Evolutionary conservation across 176 grass and related monocot genomes (phyloP).

Genomic region (Aechmea fasciata): DNA sequence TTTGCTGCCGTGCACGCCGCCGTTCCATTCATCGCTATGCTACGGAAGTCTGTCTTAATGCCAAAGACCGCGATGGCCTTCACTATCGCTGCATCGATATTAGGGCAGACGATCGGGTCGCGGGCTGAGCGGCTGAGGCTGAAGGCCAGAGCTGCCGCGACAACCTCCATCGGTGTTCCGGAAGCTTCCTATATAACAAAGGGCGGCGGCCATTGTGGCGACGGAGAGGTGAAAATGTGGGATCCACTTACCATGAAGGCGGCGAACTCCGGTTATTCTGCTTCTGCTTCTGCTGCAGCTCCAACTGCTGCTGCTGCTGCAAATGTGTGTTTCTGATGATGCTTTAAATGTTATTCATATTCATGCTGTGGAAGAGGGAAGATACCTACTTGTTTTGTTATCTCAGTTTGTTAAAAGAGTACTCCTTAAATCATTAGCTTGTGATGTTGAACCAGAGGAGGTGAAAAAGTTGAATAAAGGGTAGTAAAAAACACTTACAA

Average conservation of each 20-base stretch:
- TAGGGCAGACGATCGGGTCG: conserved; percentile 86
- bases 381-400: conserved; percentile 6
- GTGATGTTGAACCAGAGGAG: neutral
- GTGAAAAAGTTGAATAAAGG: neutral
- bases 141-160: conserved; percentile 31
- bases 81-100: conserved; percentile 86
- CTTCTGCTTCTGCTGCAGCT: conserved; percentile 3
- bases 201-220: conserved; percentile 26
- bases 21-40: conserved; percentile 82
- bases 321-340: conserved; percentile 48
- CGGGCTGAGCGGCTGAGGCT: conserved; percentile 66
- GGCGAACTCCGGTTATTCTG: neutral
- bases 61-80: conserved; percentile 80
- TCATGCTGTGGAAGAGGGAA: neutral
- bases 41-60: conserved; percentile 88
- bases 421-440: neutral
- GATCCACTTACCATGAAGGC: conserved; percentile 43
- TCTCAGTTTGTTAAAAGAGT: conserved; percentile 6
- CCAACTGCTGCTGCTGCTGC: conserved; percentile 12
- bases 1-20: conserved; percentile 77
- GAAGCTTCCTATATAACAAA: conserved; percentile 25
- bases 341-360: neutral
- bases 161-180: neutral
- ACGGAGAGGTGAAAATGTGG: conserved; percentile 35
- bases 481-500: too few species aligned